Evolutionary conservation across 352 stramenopile species (phyloP).

Genomic region (Pythium brassicae): DNA sequence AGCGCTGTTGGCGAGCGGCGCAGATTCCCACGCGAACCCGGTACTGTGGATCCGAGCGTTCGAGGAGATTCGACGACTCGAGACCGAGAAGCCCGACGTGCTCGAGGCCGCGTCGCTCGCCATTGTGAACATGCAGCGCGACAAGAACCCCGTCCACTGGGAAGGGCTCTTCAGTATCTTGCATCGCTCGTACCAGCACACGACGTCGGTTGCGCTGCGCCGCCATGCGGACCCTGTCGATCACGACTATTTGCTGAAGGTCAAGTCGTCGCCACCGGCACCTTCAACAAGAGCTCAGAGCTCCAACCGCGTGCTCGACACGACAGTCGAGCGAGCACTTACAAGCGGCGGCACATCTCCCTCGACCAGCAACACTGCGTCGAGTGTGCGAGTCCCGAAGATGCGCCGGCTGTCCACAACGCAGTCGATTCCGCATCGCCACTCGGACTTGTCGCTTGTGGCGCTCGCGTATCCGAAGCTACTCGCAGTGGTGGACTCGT

Average conservation of each 20-base stretch:
- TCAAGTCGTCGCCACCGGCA: not conserved
- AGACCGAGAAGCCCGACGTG: slow-evolving; percentile 26
- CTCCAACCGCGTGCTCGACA: not conserved
- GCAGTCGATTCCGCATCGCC: slow-evolving; percentile 18
- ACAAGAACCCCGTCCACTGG: slow-evolving; percentile 19
- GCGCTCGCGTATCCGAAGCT: slow-evolving; percentile 28
- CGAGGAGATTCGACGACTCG: slow-evolving; percentile 25
- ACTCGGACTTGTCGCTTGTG: slow-evolving; percentile 21
- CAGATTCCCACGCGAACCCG: slow-evolving; percentile 5
- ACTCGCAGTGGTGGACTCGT: slow-evolving; percentile 19
- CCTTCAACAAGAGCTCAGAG: not conserved
- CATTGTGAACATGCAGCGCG: slow-evolving; percentile 36
- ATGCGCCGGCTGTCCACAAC: slow-evolving; percentile 9
- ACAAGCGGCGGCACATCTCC: not conserved
- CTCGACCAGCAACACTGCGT: not conserved
- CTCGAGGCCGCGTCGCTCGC: slow-evolving; percentile 35
- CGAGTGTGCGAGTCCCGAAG: not conserved
- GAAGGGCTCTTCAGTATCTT: slow-evolving; percentile 47
- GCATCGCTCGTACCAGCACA: slow-evolving; percentile 21
- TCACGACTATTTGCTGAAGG: not conserved
- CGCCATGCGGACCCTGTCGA: not conserved
- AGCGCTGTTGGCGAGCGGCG: not conserved
- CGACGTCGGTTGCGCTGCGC: slow-evolving; percentile 17
- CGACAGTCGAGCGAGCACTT: not conserved
- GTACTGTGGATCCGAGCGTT: slow-evolving; percentile 27